Evolutionary conservation across 331 rosid species (phyloP), one percentile per base, ranked within the genome.

Genomic region (Cydonia oblonga): DNA sequence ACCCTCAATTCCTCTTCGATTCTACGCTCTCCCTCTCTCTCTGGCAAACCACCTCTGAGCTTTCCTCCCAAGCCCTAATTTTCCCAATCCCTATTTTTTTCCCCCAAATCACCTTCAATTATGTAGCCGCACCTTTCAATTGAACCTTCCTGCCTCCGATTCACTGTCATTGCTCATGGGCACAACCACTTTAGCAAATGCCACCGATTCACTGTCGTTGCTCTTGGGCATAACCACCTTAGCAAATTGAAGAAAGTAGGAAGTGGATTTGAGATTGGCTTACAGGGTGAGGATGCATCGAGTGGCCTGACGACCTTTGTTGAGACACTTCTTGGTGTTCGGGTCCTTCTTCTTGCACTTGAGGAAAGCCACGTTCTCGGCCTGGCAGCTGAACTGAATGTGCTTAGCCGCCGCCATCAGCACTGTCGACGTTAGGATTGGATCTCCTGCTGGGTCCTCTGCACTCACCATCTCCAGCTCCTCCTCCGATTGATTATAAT

Each of bases 261-360:
- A 14, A 13, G 28, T 2, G 40, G 46, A 30, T 33, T 51, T 19
- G 19, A 8, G 20, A 24, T 22, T 51, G 28, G 9, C 88, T 83
- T 80, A 95, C 99, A 95, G 89, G 83, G 85, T 79, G 69, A 91
- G 97, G 70, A 87, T 96, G 75, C 99, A 95, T 54, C 96, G 96
- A 16, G 96, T 95, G 75, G 89, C 96, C 28, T 95, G 87, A 19
- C 87, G 96, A 35, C 99, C 99, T 72, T 88, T 86, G 20, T 89
- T 92, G 38, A 95, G 96, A 33, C 99, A 95, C 77, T 91, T 95
- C 73, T 95, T 97, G 7, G 99, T 97, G 79, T 95, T 88, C 4
- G 79, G 86, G 76, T 95, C 99, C 76, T 87, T 87, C 93, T 84
- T 86, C 90, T 95, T 95, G 81, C 99, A 91, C 84, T 86, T 92